Base-by-base conservation (phyloP, 257 asterid species). In the Marsdenia floribunda region DNA sequence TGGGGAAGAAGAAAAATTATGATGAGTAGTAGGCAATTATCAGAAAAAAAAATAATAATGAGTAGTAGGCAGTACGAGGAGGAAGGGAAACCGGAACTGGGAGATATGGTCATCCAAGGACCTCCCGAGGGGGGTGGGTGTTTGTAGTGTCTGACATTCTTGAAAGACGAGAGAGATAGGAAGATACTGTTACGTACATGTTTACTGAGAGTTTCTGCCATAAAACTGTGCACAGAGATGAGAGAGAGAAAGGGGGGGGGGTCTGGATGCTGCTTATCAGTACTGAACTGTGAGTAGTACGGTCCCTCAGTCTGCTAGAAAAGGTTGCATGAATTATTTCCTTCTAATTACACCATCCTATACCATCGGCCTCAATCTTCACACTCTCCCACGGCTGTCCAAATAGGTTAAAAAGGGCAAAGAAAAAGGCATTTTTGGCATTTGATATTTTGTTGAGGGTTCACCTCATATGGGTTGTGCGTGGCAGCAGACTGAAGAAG, bases 281-380 rank as follows among this genome's bases (percentile, higher is more conserved):
- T 40, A 40, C 49, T 44, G 54, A 15, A 49, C 54, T 49, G 54
- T 22, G n/a, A 16, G 21, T 3, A 18, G 37, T 37, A 53, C 66
- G 0, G 26, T 35, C 3, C 46, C 12, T 42, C 40, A 35, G 52
- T 35, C 33, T 38, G 46, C 21, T 35, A 33, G 52, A 57, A 13
- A 37, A 40, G 33, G 26, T 38, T 65, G 12, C 73, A 10, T 3
- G 38, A 52, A 75, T 66, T 67, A 14, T 75, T 66, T 52, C 73
- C 21, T 22, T 68, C 78, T 37, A 75, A 65, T 75, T 65, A 42
- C 73, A n/a, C 26, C 13, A 16, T 63, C 65, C 64, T 11, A n/a
- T n/a, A 15, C 4, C 53, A 37, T 49, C 53, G 6, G 3, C 78
- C 70, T 7, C 29, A 49, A 49, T 49, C 50, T 46, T 46, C 16